Percentiles rank a stretch among this genome's conserved stretches.
Evolutionary conservation across 257 asterid genomes (phyloP).

Genomic region (Lycium barbarum): DNA sequence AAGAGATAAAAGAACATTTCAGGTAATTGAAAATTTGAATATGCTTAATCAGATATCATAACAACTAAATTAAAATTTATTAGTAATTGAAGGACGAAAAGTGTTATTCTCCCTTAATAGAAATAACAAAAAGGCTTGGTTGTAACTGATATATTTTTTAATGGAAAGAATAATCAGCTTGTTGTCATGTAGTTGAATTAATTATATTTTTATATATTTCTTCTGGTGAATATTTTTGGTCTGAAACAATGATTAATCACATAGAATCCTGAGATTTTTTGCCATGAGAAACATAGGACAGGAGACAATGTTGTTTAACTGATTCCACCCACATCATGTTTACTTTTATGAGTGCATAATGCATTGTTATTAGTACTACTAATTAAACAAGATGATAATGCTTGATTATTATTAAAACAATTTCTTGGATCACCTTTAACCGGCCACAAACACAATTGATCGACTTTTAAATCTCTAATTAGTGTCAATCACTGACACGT

Average conservation of each 20-base stretch:
- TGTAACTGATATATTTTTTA: not conserved
- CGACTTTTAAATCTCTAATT: conserved; percentile 10
- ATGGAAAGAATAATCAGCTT: not conserved
- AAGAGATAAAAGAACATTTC: not conserved
- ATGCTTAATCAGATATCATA: not conserved
- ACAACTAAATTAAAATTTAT: not conserved
- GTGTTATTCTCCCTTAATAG: not conserved
- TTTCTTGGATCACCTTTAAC: conserved; percentile 26
- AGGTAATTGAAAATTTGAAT: not conserved
- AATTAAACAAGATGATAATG: not conserved
- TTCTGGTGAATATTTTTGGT: not conserved
- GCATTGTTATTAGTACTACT: conserved; percentile 26
- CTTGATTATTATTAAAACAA: conserved; percentile 19
- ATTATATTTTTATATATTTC: not conserved
- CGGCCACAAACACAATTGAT: conserved; percentile 28
- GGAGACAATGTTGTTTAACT: not conserved
- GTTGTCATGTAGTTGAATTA: not conserved
- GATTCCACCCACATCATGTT: conserved; percentile 26
- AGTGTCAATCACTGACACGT: not conserved
- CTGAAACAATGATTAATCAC: not conserved
- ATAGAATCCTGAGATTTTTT: conserved; percentile 1
- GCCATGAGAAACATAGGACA: conserved; percentile 30
- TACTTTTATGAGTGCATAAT: conserved; percentile 7
- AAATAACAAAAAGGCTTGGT: not conserved
- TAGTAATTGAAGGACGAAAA: not conserved